Conservation (phyloP, 139 green algal species). For the Coccomyxa sp. region DNA sequence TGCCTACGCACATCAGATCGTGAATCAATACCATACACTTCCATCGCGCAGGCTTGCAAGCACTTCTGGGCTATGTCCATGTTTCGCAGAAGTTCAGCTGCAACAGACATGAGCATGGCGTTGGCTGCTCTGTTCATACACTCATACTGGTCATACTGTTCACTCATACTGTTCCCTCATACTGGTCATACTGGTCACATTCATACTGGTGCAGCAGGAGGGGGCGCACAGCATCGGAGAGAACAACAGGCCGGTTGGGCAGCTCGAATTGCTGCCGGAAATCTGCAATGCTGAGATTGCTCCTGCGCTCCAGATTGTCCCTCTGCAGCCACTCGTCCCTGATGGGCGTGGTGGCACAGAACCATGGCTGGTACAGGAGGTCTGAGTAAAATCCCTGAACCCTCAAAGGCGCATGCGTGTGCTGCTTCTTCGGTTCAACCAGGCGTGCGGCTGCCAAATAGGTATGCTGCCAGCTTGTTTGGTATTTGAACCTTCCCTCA, state of each 20-base stretch:
- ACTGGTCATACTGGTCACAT: too few relatives aligned
- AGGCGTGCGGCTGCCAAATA: constrained; percentile 22
- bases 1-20: constrained; percentile 14
- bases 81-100: not conserved
- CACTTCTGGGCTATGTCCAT: not conserved
- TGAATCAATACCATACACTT: too few relatives aligned
- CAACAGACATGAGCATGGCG: not conserved
- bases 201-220: too few relatives aligned
- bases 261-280: constrained; percentile 78
- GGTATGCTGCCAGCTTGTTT: constrained; percentile 51
- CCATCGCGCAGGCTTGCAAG: not conserved
- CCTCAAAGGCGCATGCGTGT: not conserved
- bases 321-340: constrained; percentile 66
- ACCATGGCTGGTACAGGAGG: constrained; percentile 85
- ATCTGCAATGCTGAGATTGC: constrained; percentile 44
- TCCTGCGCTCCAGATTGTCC: constrained; percentile 72
- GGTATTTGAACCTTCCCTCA: constrained; percentile 33
- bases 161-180: too few relatives aligned
- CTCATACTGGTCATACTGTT: too few relatives aligned
- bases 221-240: constrained; percentile 52
- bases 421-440: not conserved
- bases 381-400: constrained; percentile 62
- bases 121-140: not conserved
- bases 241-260: constrained; percentile 79
- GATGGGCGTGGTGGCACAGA: constrained; percentile 64